Percentiles rank a stretch among this genome's conserved stretches.
Evolutionary conservation across 495 filamentous ascomycete genomes (phyloP).

Genomic region (Penicillium goetzii): DNA sequence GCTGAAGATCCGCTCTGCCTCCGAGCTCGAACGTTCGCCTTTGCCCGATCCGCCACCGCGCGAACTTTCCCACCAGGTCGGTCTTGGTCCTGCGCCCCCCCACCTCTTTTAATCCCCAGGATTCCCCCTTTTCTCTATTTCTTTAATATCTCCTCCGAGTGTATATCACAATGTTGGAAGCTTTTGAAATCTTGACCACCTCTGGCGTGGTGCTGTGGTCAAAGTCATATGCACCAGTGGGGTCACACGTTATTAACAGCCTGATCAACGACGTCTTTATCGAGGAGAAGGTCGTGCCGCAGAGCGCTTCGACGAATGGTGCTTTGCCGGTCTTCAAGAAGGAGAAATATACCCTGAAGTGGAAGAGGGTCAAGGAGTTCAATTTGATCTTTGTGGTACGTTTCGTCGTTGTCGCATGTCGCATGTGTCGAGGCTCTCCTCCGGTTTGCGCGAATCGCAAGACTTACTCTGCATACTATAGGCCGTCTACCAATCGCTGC

Average conservation of each 20-base stretch:
- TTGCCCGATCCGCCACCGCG: constrained; percentile 46
- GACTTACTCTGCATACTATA: constrained; percentile 45
- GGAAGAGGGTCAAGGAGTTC: constrained; percentile 88
- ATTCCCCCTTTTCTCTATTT: constrained; percentile 13
- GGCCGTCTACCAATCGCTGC: constrained; percentile 94
- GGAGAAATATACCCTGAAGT: constrained; percentile 94
- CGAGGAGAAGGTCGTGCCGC: constrained; percentile 78
- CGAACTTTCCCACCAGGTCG: constrained; percentile 19
- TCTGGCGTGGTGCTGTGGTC: constrained; percentile 98
- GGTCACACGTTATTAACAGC: constrained; percentile 83
- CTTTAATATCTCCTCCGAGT: neutral
- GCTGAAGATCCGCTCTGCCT: constrained; percentile 41
- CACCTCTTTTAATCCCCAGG: constrained; percentile 7
- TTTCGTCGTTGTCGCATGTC: constrained; percentile 17
- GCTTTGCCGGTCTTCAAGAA: constrained; percentile 72
- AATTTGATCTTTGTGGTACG: constrained; percentile 94
- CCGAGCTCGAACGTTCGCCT: constrained; percentile 36
- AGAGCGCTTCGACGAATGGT: constrained; percentile 33
- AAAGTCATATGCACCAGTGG: constrained; percentile 77
- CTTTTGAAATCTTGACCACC: constrained; percentile 93
- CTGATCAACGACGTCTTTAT: constrained; percentile 97
- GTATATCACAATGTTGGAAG: constrained; percentile 73
- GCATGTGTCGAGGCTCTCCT: constrained; percentile 15
- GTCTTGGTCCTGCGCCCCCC: constrained; percentile 8
- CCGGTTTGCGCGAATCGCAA: constrained; percentile 12